Conservation (phyloP, 1,284 basidiomycete species). For the Lentinus polychrous region DNA sequence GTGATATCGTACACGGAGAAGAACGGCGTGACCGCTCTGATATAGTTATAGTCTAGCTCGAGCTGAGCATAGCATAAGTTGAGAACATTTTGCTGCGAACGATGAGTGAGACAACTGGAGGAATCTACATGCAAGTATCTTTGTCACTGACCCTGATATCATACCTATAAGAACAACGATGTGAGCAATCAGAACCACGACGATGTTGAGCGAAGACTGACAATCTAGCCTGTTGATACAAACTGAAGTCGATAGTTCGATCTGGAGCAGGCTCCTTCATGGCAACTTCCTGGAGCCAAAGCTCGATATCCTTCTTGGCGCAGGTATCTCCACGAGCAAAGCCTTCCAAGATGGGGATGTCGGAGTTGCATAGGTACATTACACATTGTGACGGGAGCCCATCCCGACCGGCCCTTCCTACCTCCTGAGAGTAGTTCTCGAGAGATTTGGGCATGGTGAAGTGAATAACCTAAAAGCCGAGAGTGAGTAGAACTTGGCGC, state of each 20-base stretch:
- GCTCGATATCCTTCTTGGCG: conserved; percentile 29
- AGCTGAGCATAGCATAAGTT: conserved; percentile 42
- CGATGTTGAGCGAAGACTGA: conserved; percentile 17
- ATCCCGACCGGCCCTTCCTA: conserved; percentile 71
- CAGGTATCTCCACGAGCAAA: conserved; percentile 42
- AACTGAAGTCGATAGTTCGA: conserved; percentile 35
- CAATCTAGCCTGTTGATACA: conserved; percentile 35
- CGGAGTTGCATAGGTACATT: conserved; percentile 38
- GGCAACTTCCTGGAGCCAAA: conserved; percentile 37
- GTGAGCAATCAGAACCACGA: neutral
- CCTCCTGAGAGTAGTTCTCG: conserved; percentile 68
- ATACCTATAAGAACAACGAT: conserved; percentile 21
- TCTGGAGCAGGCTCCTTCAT: conserved; percentile 30
- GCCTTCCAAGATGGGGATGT: conserved; percentile 38
- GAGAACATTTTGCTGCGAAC: conserved; percentile 35
- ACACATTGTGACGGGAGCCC: conserved; percentile 54
- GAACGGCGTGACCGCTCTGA: conserved; percentile 40
- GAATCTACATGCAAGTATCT: neutral
- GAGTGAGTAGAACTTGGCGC: neutral
- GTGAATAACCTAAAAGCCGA: conserved; percentile 52
- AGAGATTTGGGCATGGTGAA: conserved; percentile 62
- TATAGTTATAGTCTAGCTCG: conserved; percentile 38
- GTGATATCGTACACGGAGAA: conserved; percentile 39
- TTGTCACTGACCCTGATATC: conserved; percentile 31
- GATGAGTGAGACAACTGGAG: conserved; percentile 4